Evolutionary conservation across 2,329 filamentous ascomycete species (phyloP).

Genomic region (Biscogniauxia marginata): DNA sequence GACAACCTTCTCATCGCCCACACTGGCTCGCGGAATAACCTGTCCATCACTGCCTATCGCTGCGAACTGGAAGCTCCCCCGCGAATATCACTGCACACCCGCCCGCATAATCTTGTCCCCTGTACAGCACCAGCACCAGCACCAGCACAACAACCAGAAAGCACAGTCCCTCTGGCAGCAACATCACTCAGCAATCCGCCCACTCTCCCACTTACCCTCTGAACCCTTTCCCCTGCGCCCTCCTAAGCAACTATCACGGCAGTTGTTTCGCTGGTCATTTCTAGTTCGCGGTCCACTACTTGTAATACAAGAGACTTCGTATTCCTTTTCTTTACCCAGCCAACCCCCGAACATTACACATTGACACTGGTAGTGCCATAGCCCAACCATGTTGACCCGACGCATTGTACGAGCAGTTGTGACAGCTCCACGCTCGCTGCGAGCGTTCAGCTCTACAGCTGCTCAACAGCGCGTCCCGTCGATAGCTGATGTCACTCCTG

Average conservation of each 20-base stretch:
- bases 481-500: slow-evolving; percentile 77
- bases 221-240: not conserved
- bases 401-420: slow-evolving; percentile 49
- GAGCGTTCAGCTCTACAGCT: slow-evolving; percentile 59
- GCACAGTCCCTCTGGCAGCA: slow-evolving; percentile 5
- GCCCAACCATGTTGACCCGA: slow-evolving; percentile 47
- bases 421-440: slow-evolving; percentile 47
- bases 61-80: not conserved
- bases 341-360: not conserved
- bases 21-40: slow-evolving; percentile 1
- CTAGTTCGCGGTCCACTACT: no score
- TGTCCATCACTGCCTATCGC: not conserved
- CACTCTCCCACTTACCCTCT: not conserved
- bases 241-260: not conserved
- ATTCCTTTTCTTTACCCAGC: not conserved
- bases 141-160: slow-evolving; percentile 4
- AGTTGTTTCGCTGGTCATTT: no score
- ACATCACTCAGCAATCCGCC: slow-evolving; percentile 13
- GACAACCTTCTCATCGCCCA: not conserved
- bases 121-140: not conserved
- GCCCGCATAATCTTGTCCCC: not conserved
- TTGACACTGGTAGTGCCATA: not conserved
- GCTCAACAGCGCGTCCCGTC: slow-evolving; percentile 60
- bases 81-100: not conserved
- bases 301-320: no score